Percentiles rank a stretch among this genome's conserved stretches.
These are phyloP conservation scores for Phyllosticta citrichinensis DNA, from an alignment of 2,329 filamentous ascomycete genomes.

Conservation along the genomic window DNA sequence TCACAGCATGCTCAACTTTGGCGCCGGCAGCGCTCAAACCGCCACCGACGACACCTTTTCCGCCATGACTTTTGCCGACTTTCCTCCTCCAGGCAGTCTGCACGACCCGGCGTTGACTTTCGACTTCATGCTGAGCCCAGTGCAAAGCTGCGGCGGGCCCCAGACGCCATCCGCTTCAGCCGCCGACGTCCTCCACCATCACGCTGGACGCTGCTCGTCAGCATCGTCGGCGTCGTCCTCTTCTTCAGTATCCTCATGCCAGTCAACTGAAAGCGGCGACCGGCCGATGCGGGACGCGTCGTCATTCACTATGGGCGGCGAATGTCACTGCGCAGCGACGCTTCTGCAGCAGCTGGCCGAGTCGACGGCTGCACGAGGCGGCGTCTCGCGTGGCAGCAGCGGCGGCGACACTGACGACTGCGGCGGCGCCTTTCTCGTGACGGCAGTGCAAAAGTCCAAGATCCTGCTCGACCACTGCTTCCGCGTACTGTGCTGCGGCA, in stretches of 20 bases:
- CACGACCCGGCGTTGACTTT: neutral
- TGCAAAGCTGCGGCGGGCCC: neutral
- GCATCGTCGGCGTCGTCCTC: too few relatives aligned
- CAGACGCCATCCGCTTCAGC: neutral
- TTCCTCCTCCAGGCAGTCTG: neutral
- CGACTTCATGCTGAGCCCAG: neutral
- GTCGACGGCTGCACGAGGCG: neutral
- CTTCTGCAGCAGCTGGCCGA: neutral
- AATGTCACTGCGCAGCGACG: neutral
- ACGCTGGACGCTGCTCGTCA: too few relatives aligned
- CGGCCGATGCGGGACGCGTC: too few relatives aligned
- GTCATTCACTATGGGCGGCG: neutral
- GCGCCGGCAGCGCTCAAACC: neutral
- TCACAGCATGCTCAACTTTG: neutral
- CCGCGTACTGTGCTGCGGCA: neutral
- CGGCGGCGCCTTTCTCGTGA: neutral
- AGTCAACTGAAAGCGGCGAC: too few relatives aligned
- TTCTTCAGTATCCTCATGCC: too few relatives aligned
- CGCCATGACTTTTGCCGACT: neutral
- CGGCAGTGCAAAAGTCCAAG: neutral
- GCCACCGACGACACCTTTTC: neutral
- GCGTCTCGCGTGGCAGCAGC: too few relatives aligned
- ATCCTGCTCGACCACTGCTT: neutral
- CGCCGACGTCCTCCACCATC: too few relatives aligned
- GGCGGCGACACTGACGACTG: too few relatives aligned